Conservation (phyloP, 345 rosid genomes). For the Balakata baccata region DNA sequence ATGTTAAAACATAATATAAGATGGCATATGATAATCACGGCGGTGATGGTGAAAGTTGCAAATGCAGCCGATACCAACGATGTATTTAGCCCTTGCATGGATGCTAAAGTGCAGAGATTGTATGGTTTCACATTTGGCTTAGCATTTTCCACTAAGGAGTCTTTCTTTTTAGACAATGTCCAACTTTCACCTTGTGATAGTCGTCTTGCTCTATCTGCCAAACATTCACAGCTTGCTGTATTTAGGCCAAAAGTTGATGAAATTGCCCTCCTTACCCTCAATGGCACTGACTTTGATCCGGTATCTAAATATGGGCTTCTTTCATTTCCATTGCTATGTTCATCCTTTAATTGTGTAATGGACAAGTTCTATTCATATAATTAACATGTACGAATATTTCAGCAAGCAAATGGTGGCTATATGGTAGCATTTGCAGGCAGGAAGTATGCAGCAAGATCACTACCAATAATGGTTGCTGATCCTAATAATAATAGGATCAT, state of each 20-base stretch:
- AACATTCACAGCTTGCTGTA: constrained; percentile 55
- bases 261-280: constrained; percentile 79
- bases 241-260: constrained; percentile 82
- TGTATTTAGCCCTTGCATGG: constrained; percentile 64
- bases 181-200: constrained; percentile 88
- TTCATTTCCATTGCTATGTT: neutral
- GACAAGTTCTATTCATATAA: neutral
- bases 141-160: constrained; percentile 59
- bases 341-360: too few relatives aligned
- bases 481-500: constrained; percentile 40
- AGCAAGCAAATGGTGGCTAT: constrained; percentile 55
- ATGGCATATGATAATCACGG: neutral
- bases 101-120: constrained; percentile 52
- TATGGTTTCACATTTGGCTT: constrained; percentile 81
- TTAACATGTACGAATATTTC: neutral
- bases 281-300: constrained; percentile 42
- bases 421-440: constrained; percentile 94
- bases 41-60: constrained; percentile 23
- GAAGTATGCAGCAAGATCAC: constrained; percentile 88
- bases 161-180: constrained; percentile 52
- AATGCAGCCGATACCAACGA: constrained; percentile 51
- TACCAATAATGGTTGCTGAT: constrained; percentile 61
- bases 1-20: constrained; percentile 14
- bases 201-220: constrained; percentile 55
- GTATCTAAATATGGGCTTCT: constrained; percentile 27